Evolutionary conservation across 768 basidiomycete species (phyloP), one percentile per base, ranked within the genome.

Genomic region (Holtermannia corniformis): DNA sequence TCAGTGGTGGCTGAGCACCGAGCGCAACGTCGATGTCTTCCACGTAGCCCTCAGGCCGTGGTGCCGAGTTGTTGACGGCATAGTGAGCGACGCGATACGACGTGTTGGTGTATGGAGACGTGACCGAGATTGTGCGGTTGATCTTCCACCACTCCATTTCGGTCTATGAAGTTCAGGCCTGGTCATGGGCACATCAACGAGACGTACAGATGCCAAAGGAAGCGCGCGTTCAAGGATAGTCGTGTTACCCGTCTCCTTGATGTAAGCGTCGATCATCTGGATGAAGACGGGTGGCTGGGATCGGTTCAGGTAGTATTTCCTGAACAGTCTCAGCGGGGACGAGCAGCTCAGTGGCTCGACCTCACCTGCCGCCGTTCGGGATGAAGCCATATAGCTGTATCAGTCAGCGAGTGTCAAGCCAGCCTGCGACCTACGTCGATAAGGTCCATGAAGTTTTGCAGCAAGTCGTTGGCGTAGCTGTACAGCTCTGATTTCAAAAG

Each of bases 361-460:
- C 44, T 21, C 32, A 57, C 11, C 90, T 79, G 3, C 89, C 91
- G 5, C 92, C 92, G 62, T 95, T 96, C 1, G 92, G 92, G 57
- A 96, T 84, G 75, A 95, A 96, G 0, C 91, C 92, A 62, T 86
- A 81, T 21, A 37, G n/a, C 65, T 67, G 45, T 11, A 4, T 48
- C 24, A 51, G 54, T 20, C n/a, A 16, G 32, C 32, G 32, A 7
- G 10, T 7, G 7, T 37, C 16, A 7, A 7, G 32, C 32, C 32
- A 37, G 7, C 32, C 7, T 4, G 44, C 16, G 3, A 47, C 65
- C 44, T 28, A 68, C 66, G 40, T 85, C 81, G 44, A 96, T 75
- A 67, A 93, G 84, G 63, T 96, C 91, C 89, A 95, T 91, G 65
- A 96, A 95, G 74, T 95, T 93, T 58, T 87, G 81, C 27, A 95